Percentiles rank a stretch among this genome's conserved stretches.
Conservation (phyloP, 1,284 basidiomycete genomes). For the Violaceomyces palustris region DNA sequence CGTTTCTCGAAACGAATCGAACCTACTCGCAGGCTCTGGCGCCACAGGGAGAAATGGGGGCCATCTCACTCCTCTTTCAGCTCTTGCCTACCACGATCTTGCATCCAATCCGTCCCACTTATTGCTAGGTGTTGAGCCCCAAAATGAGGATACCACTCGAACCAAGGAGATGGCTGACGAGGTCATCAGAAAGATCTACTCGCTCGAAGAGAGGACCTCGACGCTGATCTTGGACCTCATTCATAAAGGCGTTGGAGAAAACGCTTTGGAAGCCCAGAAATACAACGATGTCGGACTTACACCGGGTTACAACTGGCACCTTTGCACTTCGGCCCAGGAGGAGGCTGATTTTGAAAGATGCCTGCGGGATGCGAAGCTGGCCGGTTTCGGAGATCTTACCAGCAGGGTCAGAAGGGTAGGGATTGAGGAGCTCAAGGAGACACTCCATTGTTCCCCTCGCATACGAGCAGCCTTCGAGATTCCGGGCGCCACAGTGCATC, state of each 20-base stretch:
- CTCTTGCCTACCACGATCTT: slow-evolving; percentile 24
- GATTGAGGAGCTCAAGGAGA: slow-evolving; percentile 11
- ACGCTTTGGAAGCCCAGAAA: neutral
- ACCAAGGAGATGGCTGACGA: slow-evolving; percentile 10
- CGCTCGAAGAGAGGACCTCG: slow-evolving; percentile 14
- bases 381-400: slow-evolving; percentile 8
- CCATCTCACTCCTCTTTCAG: slow-evolving; percentile 34
- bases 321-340: slow-evolving; percentile 15
- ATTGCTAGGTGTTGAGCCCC: slow-evolving; percentile 18
- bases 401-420: slow-evolving; percentile 11
- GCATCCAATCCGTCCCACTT: slow-evolving; percentile 22
- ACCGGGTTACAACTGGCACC: slow-evolving; percentile 26
- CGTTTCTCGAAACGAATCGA: neutral
- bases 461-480: slow-evolving; percentile 28
- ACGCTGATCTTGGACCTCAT: slow-evolving; percentile 14
- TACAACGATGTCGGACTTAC: slow-evolving; percentile 9
- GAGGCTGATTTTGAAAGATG: slow-evolving; percentile 25
- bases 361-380: slow-evolving; percentile 7
- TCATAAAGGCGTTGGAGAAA: neutral
- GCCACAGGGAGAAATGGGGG: slow-evolving; percentile 41
- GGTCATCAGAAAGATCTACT: slow-evolving; percentile 16
- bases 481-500: slow-evolving; percentile 30
- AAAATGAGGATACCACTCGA: slow-evolving; percentile 19
- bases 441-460: slow-evolving; percentile 7
- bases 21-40: slow-evolving; percentile 10